Evolutionary conservation across 1,284 basidiomycete species (phyloP), one percentile per base, ranked within the genome.

Genomic region (Schizopora paradoxa): DNA sequence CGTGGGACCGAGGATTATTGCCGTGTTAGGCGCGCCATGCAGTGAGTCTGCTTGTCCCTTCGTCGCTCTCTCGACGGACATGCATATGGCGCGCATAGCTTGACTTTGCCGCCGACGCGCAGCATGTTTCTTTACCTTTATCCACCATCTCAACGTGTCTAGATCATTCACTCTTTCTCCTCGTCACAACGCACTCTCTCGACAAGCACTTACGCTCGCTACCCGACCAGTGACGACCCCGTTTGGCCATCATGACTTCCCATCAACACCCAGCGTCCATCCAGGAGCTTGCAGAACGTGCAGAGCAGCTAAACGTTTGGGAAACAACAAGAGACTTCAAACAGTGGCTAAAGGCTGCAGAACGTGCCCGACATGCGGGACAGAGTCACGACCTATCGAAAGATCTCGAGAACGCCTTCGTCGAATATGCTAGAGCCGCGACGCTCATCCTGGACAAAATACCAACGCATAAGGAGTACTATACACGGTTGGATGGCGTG

Each of bases 401-500:
- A 53, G 49, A 61, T 55, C 49, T 61, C 56, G 39, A 59, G 48
- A 13, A 62, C 51, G 45, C 56, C 4, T 61, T 72, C 54, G 59
- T 72, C 33, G 60, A 67, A 40, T 65, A 62, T 43, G 69, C 68
- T 19, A 61, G 64, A 19, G 66, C 69, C 5, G 68, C 68, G 0
- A 69, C 69, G 4, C 51, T 72, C 49, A 68, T 71, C 26, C 62
- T 70, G 8, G 68, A 70, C 51, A 67, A 62, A 41, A 60, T 70
- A 3, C 68, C 70, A 1, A 58, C 58, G 2, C 70, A 70, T 51
- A 56, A 61, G 41, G 62, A 66, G 18, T 70, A 67, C 48, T 40
- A 59, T 41, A 51, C 60, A 2, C 55, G 64, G 33, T 52, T 70
- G 34, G 65, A 58, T 14, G 33, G 58, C 4, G 54, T 55, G 0